Percentiles rank a stretch among this genome's conserved stretches.
These are phyloP conservation scores for Entomortierella parvispora DNA, from an alignment of 192 early-diverging fungal genomes.

Conservation along the genomic window DNA sequence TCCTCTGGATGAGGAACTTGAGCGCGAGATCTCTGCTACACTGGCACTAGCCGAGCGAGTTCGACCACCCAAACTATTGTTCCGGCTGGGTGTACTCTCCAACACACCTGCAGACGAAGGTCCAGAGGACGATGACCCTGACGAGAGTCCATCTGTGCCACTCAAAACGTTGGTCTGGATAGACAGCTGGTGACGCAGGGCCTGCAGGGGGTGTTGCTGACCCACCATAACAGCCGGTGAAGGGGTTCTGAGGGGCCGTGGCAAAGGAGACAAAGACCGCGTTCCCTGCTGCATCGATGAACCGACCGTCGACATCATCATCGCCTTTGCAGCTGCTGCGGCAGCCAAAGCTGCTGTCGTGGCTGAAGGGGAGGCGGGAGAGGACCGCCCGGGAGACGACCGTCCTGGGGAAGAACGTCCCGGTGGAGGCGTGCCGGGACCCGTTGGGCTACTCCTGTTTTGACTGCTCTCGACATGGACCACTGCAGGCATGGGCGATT, in stretches of 20 bases:
- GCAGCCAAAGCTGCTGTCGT: too few relatives aligned
- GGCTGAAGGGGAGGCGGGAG: background rate
- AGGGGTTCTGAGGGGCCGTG: constrained; percentile 32
- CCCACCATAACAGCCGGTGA: constrained; percentile 1
- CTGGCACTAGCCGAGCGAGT: constrained; percentile 39
- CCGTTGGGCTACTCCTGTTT: too few relatives aligned
- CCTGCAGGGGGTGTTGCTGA: background rate
- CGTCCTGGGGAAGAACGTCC: too few relatives aligned
- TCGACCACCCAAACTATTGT: constrained; percentile 7
- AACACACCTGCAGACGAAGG: background rate
- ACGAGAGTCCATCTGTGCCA: constrained; percentile 9
- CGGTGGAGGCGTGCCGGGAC: too few relatives aligned
- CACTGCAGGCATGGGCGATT: constrained; percentile 12
- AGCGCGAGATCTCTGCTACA: constrained; percentile 12
- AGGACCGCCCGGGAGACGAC: constrained; percentile 1
- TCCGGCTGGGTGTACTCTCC: background rate
- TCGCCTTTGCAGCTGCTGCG: too few relatives aligned
- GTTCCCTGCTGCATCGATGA: constrained; percentile 8
- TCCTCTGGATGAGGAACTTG: background rate
- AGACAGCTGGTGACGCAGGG: constrained; percentile 27
- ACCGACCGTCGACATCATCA: background rate
- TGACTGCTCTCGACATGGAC: background rate
- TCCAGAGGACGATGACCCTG: constrained; percentile 10
- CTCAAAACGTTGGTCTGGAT: constrained; percentile 26
- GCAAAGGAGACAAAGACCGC: constrained; percentile 29